phyloP scores from a whole-genome alignment of 345 rosid genomes.

The Heritiera fomes region DNA sequence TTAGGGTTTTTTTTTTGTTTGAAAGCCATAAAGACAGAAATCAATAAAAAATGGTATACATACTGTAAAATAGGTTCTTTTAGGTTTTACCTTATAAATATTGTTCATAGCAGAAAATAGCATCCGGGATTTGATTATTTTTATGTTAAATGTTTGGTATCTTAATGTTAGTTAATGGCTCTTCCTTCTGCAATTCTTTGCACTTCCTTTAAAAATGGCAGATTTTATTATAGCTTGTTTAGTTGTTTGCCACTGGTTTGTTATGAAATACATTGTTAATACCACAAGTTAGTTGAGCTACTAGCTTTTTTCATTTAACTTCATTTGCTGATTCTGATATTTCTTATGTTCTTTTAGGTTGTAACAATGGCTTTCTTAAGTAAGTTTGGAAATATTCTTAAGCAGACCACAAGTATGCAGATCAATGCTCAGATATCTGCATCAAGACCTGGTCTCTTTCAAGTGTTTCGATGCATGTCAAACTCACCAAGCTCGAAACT shows the following conservation, averaged over 20 bases:
- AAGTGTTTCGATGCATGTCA: constrained; percentile 77
- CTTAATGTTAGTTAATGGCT: neutral
- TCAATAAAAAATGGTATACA: neutral
- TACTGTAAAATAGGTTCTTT: neutral
- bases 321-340: neutral
- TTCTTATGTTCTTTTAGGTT: constrained; percentile 30
- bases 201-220: neutral
- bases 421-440: constrained; percentile 44
- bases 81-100: neutral
- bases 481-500: constrained; percentile 69
- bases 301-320: neutral
- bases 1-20: neutral
- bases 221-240: neutral
- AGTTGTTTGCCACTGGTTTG: neutral
- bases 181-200: neutral
- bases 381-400: constrained; percentile 66
- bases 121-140: neutral
- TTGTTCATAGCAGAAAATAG: neutral
- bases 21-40: neutral
- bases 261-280: neutral
- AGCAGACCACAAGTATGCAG: constrained; percentile 63
- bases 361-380: constrained; percentile 75
- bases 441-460: constrained; percentile 66
- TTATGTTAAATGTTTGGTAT: neutral
- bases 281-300: neutral